Percentiles rank a stretch among this genome's conserved stretches.
Evolutionary conservation across 2,329 filamentous ascomycete genomes (phyloP).

Genomic region (Cercospora zeina): DNA sequence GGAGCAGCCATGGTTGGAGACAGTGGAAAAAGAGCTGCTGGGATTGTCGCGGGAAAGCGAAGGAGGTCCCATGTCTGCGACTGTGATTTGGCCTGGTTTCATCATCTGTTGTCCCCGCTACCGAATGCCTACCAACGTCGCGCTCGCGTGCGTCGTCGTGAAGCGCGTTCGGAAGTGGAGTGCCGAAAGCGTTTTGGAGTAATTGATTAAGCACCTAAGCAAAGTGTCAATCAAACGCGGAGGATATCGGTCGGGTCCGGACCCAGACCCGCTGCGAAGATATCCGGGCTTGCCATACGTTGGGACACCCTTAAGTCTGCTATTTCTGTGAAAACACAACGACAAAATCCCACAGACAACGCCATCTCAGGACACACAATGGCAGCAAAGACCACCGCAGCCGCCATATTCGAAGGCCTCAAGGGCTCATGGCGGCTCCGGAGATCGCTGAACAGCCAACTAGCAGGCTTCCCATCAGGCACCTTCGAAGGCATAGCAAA

Average conservation of each 20-base stretch:
- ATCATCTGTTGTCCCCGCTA: not conserved
- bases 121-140: not conserved
- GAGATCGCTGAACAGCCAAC: slow-evolving; percentile 37
- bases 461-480: slow-evolving; percentile 41
- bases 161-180: slow-evolving; percentile 12
- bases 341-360: not conserved
- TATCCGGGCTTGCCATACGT: not conserved
- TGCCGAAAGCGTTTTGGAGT: not conserved
- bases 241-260: not conserved
- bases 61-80: not conserved
- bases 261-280: not conserved
- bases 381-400: slow-evolving; percentile 15
- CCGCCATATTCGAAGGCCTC: slow-evolving; percentile 39
- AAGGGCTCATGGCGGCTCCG: slow-evolving; percentile 40
- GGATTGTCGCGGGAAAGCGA: no score
- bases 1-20: slow-evolving; percentile 29
- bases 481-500: slow-evolving; percentile 41
- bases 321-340: not conserved
- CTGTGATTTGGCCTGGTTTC: not conserved
- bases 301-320: not conserved
- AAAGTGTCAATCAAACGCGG: not conserved
- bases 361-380: not conserved
- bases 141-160: slow-evolving; percentile 3
- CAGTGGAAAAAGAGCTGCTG: not conserved
- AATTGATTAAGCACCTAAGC: not conserved